Base-by-base conservation (phyloP, 2,329 filamentous ascomycete species). In the Sporothrix dimorphospora region DNA sequence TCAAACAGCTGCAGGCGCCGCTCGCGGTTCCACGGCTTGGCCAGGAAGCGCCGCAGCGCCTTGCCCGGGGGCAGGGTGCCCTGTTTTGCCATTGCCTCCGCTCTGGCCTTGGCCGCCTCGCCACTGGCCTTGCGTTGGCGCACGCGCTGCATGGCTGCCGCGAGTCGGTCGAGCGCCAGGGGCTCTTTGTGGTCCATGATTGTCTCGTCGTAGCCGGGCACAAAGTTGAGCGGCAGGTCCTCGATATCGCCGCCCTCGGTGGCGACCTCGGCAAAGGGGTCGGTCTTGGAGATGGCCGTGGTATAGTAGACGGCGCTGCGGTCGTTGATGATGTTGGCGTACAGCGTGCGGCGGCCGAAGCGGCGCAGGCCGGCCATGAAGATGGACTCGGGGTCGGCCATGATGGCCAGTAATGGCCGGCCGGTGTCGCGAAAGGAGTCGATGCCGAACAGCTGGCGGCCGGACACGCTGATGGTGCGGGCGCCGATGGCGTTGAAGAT, bases 321-420 rank as follows among this genome's bases (percentile, higher is more conserved):
- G 82, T 98, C 95, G 80, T 98, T 97, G 78, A 92, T 83, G 63
- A 97, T 90, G 79, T 98, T 98, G 55, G 91, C 87, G 80, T 98
- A 98, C 1, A 97, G 83, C 4, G 89, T 92, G 72, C 90, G 91
- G 71, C 92, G 86, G 79, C 90, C 88, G 83, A 98, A 98, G 76
- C 85, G 87, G 73, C 88, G 86, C 61, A 98, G 85, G 0, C 90
- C 94, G 42, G 88, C 88, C 77, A 97, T 91, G 82, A 98, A 98
- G 76, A 97, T 92, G 74, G 92, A 94, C 67, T 91, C 87, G 0
- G 91, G 90, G 75, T 97, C 94, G 6, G 94, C 92, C 40, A 98
- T 85, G 11, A 98, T 86, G 66, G 92, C 87, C 24, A 98, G 86
- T 11, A 98, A 84, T 0, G 94, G 93, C 53, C 90, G 88, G n/a